These are phyloP conservation scores for Suillus americanus DNA, from an alignment of 768 basidiomycete genomes.

Conservation along the genomic window DNA sequence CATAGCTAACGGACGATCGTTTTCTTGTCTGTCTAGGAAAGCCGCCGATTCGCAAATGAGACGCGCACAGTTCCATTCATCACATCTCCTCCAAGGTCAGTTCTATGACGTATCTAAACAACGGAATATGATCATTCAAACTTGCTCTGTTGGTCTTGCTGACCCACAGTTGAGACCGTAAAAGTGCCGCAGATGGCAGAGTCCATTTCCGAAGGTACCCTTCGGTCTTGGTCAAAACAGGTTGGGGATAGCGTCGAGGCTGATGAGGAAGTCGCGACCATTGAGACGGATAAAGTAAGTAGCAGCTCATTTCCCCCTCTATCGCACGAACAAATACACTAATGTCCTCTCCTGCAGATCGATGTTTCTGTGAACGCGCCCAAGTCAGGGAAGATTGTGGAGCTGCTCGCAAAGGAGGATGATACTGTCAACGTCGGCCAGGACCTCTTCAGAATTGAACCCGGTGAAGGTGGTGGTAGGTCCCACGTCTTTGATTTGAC, in stretches of 20 bases:
- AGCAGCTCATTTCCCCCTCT: not conserved
- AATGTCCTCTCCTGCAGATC: slow-evolving; percentile 53
- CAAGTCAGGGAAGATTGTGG: slow-evolving; percentile 80
- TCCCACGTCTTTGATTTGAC: slow-evolving; percentile 2
- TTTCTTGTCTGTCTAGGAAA: slow-evolving; percentile 36
- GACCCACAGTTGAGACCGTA: slow-evolving; percentile 71
- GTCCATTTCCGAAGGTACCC: slow-evolving; percentile 95
- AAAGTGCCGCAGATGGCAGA: slow-evolving; percentile 98
- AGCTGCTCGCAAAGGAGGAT: slow-evolving; percentile 87
- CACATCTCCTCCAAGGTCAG: slow-evolving; percentile 68
- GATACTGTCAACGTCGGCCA: slow-evolving; percentile 94
- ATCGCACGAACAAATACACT: not conserved
- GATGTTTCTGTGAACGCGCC: slow-evolving; percentile 97
- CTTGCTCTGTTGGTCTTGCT: not conserved
- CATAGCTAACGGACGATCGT: slow-evolving; percentile 11
- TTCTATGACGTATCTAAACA: slow-evolving; percentile 20
- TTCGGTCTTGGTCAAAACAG: slow-evolving; percentile 93
- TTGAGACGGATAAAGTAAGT: slow-evolving; percentile 96
- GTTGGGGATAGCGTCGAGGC: slow-evolving; percentile 86
- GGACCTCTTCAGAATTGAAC: slow-evolving; percentile 89
- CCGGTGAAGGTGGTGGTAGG: slow-evolving; percentile 64
- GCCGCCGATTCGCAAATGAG: slow-evolving; percentile 44
- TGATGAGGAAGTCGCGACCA: slow-evolving; percentile 96
- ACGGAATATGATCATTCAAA: slow-evolving; percentile 13
- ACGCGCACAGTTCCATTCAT: slow-evolving; percentile 67